Evolutionary conservation across 208 protist species (phyloP), one percentile per base, ranked within the genome.

Genomic region (Trypanosoma cruzi): DNA sequence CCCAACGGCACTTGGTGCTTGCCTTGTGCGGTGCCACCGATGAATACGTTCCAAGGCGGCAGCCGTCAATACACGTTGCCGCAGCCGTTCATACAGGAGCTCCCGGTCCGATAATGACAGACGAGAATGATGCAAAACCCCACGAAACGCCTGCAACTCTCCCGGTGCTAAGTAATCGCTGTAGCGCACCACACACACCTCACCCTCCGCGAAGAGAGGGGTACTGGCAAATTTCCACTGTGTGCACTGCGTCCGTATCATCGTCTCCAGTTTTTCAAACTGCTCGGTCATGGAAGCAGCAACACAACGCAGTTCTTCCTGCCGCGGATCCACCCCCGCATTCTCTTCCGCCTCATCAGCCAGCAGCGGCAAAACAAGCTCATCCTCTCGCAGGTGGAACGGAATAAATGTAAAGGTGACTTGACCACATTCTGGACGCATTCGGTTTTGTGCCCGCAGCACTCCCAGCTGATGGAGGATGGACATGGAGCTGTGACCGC

Each of bases 341-440:
- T 29, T 20, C 20, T 50, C 24, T 31, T 34, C 29, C n/a, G 18
- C n/a, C 22, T 11, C 36, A 18, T 24, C 24, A 29, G 49, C 54
- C 52, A 44, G 13, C 18, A 78, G 68, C 6, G 81, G 84, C 10
- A 84, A 26, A 0, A 96, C 42, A 8, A 96, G 77, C 57, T 82
- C 88, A 1, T 75, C 74, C 69, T 96, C 90, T 6, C 75, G 67
- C 20, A 96, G 66, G 64, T 94, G 81, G 63, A 96, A 82, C 4
- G 85, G 86, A 34, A 89, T 59, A 1, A 94, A 42, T 2, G 58
- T 42, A 29, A 90, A 85, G 11, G 37, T 37, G 31, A 82, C 18
- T 29, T 59, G 10, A 11, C 67, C 74, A 18, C 54, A 34, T 14
- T 62, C 68, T 5, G 22, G 67, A 1, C 82, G 73, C 7, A 78